Percentiles rank a stretch among this genome's conserved stretches.
Conservation (phyloP, 352 stramenopile genomes). For the Pythium plurisporium region DNA sequence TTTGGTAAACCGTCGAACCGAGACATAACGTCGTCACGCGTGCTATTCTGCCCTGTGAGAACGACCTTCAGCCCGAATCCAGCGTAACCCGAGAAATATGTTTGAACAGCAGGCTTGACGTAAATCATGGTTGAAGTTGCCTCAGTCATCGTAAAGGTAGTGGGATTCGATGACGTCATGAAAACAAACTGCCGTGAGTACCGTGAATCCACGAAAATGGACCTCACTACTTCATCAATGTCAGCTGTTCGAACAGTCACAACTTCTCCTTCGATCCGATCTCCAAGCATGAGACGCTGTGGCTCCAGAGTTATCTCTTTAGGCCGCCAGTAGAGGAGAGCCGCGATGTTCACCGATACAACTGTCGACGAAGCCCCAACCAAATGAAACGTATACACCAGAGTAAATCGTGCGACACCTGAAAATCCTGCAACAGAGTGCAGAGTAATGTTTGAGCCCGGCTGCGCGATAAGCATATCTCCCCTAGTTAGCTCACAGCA, state of each 20-base stretch:
- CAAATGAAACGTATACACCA: constrained; percentile 2
- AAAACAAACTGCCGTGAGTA: constrained; percentile 20
- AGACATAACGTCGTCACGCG: background rate
- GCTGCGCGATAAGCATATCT: background rate
- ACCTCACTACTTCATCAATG: constrained; percentile 2
- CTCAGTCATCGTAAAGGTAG: constrained; percentile 8
- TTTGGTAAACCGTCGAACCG: constrained; percentile 12
- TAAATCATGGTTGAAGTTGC: background rate
- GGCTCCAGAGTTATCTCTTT: constrained; percentile 9
- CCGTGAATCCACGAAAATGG: constrained; percentile 5
- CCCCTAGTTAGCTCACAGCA: background rate
- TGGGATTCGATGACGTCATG: constrained; percentile 21
- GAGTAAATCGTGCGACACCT: constrained; percentile 4
- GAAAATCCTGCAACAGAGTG: constrained; percentile 1
- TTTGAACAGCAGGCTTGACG: background rate
- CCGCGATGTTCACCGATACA: background rate
- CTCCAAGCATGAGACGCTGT: constrained; percentile 1
- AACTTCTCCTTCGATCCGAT: constrained; percentile 6
- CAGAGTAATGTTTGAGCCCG: background rate
- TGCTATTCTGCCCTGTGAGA: constrained; percentile 10
- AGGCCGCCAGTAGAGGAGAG: constrained; percentile 16
- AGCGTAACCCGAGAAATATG: constrained; percentile 27
- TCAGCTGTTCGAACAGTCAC: background rate
- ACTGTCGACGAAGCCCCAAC: background rate
- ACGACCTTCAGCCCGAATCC: constrained; percentile 23